A percentile compares a stretch with the other conserved stretches of the same genome.
phyloP scores from a whole-genome alignment of 345 rosid species.

The Eucalyptus sp. region DNA sequence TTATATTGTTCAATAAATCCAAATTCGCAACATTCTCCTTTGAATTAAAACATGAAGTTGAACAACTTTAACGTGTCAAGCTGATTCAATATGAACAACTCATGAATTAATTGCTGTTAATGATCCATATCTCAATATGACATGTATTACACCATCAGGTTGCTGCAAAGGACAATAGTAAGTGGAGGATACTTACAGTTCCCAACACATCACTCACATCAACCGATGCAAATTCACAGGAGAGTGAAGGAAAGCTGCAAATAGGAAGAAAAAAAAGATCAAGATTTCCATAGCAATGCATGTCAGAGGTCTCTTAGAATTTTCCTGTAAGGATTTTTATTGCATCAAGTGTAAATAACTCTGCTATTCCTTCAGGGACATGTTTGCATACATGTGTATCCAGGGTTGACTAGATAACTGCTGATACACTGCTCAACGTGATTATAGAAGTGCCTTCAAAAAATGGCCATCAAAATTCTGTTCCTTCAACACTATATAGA shows the following conservation, averaged over 20 bases:
- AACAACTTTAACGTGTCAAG: background rate
- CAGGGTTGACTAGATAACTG: background rate
- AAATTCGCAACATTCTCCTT: background rate
- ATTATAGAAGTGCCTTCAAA: background rate
- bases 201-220: slow-evolving; percentile 95
- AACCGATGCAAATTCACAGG: slow-evolving; percentile 95
- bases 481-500: background rate
- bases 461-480: background rate
- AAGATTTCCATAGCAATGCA: background rate
- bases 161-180: background rate
- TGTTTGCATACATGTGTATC: background rate
- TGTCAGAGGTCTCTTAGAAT: background rate
- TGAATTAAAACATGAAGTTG: background rate
- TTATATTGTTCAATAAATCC: background rate
- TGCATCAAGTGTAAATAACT: background rate
- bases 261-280: background rate
- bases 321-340: background rate
- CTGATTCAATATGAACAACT: background rate
- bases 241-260: slow-evolving; percentile 89
- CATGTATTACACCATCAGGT: background rate
- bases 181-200: slow-evolving; percentile 66
- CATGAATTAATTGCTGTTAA: background rate
- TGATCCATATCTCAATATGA: background rate
- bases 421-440: background rate
- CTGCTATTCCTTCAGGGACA: background rate